Percentiles rank a stretch among this genome's conserved stretches.
These are phyloP conservation scores for Diplotaxis tenuifolia DNA, from an alignment of 345 rosid species.

Conservation along the genomic window DNA sequence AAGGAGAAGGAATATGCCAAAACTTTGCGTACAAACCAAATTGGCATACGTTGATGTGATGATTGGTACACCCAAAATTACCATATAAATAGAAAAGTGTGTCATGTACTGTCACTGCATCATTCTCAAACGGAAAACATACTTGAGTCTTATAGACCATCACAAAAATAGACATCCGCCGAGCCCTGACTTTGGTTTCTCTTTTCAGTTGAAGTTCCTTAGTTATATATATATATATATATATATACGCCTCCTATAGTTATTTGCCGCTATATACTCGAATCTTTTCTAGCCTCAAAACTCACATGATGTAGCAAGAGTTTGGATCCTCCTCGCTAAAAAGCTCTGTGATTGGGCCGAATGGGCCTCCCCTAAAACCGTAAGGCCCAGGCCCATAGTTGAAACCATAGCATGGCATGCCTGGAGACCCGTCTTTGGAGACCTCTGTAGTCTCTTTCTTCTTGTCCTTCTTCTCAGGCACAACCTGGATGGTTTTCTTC, in stretches of 20 bases:
- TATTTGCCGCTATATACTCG: not conserved
- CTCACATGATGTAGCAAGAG: slow-evolving; percentile 27
- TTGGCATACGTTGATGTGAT: not conserved
- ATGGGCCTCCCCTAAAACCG: not conserved
- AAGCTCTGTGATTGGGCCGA: slow-evolving; percentile 22
- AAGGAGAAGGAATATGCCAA: not conserved
- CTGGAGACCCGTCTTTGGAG: slow-evolving; percentile 14
- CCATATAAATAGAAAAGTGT: not conserved
- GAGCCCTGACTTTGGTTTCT: not conserved
- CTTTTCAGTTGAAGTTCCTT: not conserved
- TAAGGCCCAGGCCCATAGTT: slow-evolving; percentile 17
- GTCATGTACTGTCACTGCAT: not conserved
- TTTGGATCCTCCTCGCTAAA: slow-evolving; percentile 24
- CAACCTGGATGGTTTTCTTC: slow-evolving; percentile 52
- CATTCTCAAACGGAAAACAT: not conserved
- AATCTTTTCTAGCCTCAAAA: not conserved
- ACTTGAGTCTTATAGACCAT: not conserved
- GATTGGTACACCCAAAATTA: not conserved
- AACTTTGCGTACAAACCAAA: not conserved
- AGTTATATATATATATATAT: slow-evolving; percentile 4
- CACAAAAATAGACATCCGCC: not conserved
- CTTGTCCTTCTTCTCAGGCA: slow-evolving; percentile 65
- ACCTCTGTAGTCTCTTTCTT: slow-evolving; percentile 29
- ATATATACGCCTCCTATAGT: not conserved
- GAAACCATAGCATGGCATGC: slow-evolving; percentile 2